Percentiles rank a stretch among this genome's conserved stretches.
These are phyloP conservation scores for Botryotinia calthae DNA, from an alignment of 2,329 filamentous ascomycete species.

Conservation along the genomic window DNA sequence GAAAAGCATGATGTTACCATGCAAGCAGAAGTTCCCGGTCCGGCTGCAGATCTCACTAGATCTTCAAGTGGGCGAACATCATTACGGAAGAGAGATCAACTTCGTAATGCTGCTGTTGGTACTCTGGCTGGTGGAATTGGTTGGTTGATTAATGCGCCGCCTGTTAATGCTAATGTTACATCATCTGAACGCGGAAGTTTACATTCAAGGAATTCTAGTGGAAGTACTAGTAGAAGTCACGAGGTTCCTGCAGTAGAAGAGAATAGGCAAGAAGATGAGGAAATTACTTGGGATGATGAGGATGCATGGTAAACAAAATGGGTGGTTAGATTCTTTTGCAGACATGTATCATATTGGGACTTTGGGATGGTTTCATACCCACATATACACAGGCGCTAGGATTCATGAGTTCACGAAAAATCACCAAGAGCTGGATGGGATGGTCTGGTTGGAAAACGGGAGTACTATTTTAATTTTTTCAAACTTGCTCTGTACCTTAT, in stretches of 20 bases:
- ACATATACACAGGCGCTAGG: background rate
- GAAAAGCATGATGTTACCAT: background rate
- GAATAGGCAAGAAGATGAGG: background rate
- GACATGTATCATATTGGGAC: background rate
- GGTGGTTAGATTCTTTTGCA: background rate
- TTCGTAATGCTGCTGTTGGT: slow-evolving; percentile 65
- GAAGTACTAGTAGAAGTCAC: background rate
- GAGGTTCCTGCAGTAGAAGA: background rate
- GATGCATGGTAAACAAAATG: slow-evolving; percentile 5
- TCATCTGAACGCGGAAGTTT: background rate
- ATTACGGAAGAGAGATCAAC: slow-evolving; percentile 69
- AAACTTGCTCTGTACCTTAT: background rate
- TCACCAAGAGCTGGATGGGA: slow-evolving; percentile 9
- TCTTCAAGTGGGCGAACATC: slow-evolving; percentile 37
- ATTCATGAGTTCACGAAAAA: background rate
- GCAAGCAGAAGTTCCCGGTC: background rate
- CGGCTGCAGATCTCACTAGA: background rate
- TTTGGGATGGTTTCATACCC: background rate
- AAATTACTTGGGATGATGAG: slow-evolving; percentile 13
- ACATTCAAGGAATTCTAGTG: background rate
- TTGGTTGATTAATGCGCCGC: slow-evolving; percentile 61
- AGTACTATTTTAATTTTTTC: background rate
- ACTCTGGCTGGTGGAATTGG: slow-evolving; percentile 65
- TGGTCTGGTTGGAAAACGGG: background rate
- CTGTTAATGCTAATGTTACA: background rate